Conservation (phyloP, 2,329 filamentous ascomycete genomes). For the Neurospora sp. region DNA sequence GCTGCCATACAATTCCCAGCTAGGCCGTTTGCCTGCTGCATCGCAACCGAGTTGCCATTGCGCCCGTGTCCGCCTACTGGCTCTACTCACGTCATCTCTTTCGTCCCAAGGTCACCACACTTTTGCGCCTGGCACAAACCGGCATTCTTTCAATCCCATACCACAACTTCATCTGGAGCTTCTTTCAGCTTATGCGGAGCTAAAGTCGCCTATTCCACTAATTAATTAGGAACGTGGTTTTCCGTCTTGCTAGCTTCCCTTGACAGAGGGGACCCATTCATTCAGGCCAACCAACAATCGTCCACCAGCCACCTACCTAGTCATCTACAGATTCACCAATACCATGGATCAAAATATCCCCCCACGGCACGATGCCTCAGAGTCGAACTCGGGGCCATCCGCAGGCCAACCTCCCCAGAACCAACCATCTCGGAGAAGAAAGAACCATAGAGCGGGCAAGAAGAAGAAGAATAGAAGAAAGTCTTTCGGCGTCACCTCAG, state of each 20-base stretch:
- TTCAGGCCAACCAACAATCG: not conserved
- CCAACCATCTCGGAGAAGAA: constrained; percentile 45
- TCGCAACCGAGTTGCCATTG: not conserved
- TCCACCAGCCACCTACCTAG: not conserved
- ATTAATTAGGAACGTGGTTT: not conserved
- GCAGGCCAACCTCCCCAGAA: constrained; percentile 1
- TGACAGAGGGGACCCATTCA: not conserved
- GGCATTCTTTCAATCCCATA: not conserved
- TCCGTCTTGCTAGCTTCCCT: not conserved
- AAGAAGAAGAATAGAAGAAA: constrained; percentile 68
- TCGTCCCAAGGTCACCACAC: not conserved
- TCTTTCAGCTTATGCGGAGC: not conserved
- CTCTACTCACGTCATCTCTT: not conserved
- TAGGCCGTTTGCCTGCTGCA: not conserved
- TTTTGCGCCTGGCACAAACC: not conserved
- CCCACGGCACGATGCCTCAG: constrained; percentile 1
- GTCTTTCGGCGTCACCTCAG: constrained; percentile 63
- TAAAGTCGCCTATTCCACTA: not conserved
- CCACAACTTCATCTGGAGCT: not conserved
- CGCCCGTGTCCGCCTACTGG: not conserved
- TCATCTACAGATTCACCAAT: not conserved
- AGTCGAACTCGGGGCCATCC: not conserved
- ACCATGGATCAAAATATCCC: not conserved
- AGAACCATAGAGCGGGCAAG: constrained; percentile 59
- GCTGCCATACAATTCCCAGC: not conserved